Percentiles rank a stretch among this genome's conserved stretches.
These are phyloP conservation scores for Penicillium pancosmium DNA, from an alignment of 495 filamentous ascomycete genomes.

Conservation along the genomic window DNA sequence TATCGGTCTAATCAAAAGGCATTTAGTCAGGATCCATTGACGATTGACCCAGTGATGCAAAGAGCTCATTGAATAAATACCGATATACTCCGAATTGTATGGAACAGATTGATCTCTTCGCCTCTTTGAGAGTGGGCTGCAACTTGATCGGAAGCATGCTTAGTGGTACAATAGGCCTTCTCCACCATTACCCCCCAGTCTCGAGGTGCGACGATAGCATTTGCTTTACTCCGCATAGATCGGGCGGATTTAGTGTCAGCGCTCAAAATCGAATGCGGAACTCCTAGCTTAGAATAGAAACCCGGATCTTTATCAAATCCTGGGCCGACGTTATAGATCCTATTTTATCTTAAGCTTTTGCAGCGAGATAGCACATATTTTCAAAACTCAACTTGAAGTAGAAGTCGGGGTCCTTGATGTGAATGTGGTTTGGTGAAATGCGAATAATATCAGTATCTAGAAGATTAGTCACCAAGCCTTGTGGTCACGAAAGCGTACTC, in stretches of 20 bases:
- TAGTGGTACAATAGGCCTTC: not conserved
- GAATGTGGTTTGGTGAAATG: not conserved
- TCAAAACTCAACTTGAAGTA: not conserved
- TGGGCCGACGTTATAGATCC: not conserved
- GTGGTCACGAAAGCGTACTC: not conserved
- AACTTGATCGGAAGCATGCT: not conserved
- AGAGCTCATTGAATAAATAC: not conserved
- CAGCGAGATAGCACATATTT: not conserved
- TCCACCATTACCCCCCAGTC: not conserved
- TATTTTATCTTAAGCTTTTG: not conserved
- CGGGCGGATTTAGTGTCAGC: not conserved
- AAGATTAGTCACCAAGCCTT: not conserved
- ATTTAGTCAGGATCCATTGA: not conserved
- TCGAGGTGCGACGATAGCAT: not conserved
- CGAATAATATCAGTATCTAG: conserved; percentile 1
- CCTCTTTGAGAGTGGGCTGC: not conserved
- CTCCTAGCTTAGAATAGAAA: not conserved
- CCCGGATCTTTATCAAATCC: conserved; percentile 1
- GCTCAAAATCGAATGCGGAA: conserved; percentile 1
- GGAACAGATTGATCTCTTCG: conserved; percentile 2
- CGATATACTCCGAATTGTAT: conserved; percentile 1
- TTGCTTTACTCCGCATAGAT: not conserved
- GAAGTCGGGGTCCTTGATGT: conserved; percentile 5
- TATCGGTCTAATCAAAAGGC: not conserved
- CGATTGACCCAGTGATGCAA: not conserved